These are phyloP conservation scores for Picea sitchensis DNA, from an alignment of 75 land plant species.

Conservation along the genomic window DNA sequence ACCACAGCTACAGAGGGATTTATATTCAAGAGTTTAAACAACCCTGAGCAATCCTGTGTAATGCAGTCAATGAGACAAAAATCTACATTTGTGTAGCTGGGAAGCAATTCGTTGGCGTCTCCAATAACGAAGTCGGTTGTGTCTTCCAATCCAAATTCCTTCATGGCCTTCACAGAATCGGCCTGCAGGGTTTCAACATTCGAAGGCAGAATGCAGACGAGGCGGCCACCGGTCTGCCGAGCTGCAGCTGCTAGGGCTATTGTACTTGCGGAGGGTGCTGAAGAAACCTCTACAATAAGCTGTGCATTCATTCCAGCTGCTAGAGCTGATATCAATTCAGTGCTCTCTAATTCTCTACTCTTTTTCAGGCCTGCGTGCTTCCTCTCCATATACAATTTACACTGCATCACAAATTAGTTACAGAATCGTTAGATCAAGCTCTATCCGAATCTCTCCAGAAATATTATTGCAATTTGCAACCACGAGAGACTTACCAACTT, in stretches of 20 bases:
- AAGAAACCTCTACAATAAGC: constrained; percentile 53
- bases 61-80: constrained; percentile 56
- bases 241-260: constrained; percentile 61
- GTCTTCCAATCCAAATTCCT: constrained; percentile 39
- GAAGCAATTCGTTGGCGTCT: constrained; percentile 35
- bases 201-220: constrained; percentile 52
- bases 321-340: constrained; percentile 64
- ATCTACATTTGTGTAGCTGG: constrained; percentile 34
- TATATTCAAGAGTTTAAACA: constrained; percentile 32
- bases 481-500: constrained; percentile 33
- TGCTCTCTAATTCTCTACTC: constrained; percentile 29
- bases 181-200: constrained; percentile 24
- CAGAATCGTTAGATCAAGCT: no score
- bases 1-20: constrained; percentile 50
- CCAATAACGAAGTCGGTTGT: constrained; percentile 50
- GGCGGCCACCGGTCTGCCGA: constrained; percentile 62
- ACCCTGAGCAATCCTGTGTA: constrained; percentile 24
- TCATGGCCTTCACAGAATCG: constrained; percentile 25
- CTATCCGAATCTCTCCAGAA: no score
- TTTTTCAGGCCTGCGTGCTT: neutral
- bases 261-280: constrained; percentile 16
- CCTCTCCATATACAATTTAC: no score
- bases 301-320: constrained; percentile 64
- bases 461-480: neutral
- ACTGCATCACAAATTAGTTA: no score